Percentiles rank a stretch among this genome's conserved stretches.
phyloP scores from a whole-genome alignment of 139 green algal genomes.

The Chlamydomonas sp. region DNA sequence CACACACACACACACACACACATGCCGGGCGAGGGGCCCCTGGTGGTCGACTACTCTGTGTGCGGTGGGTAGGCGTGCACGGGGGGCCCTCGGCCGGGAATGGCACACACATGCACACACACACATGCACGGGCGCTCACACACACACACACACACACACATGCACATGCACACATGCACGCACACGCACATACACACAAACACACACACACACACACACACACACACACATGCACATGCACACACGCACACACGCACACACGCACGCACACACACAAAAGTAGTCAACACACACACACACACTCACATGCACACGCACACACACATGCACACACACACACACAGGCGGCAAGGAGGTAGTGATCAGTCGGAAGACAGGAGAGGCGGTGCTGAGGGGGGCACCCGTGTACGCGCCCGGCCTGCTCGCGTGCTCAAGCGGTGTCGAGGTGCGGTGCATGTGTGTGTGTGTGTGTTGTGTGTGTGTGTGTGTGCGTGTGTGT shows the following conservation, averaged over 20 bases:
- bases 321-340: not conserved
- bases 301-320: not conserved
- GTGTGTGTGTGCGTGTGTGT: not conserved
- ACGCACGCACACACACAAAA: not conserved
- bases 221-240: not conserved
- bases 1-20: too few species aligned
- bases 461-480: too few species aligned
- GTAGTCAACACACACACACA: not conserved
- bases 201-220: too few species aligned
- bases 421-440: conserved; percentile 53
- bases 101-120: too few species aligned
- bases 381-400: conserved; percentile 79
- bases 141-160: too few species aligned
- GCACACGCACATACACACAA: too few species aligned
- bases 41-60: conserved; percentile 40
- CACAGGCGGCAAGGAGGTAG: conserved; percentile 52
- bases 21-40: conserved; percentile 47
- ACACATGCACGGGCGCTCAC: too few species aligned
- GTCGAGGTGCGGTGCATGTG: too few species aligned
- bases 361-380: conserved; percentile 70
- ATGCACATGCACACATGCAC: too few species aligned
- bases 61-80: conserved; percentile 8
- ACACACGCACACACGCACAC: not conserved
- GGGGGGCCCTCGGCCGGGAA: too few species aligned
- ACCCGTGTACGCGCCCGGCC: conserved; percentile 66